Percentiles rank a stretch among this genome's conserved stretches.
Evolutionary conservation across 1,284 basidiomycete genomes (phyloP).

Genomic region (Microbotryum intermedium): DNA sequence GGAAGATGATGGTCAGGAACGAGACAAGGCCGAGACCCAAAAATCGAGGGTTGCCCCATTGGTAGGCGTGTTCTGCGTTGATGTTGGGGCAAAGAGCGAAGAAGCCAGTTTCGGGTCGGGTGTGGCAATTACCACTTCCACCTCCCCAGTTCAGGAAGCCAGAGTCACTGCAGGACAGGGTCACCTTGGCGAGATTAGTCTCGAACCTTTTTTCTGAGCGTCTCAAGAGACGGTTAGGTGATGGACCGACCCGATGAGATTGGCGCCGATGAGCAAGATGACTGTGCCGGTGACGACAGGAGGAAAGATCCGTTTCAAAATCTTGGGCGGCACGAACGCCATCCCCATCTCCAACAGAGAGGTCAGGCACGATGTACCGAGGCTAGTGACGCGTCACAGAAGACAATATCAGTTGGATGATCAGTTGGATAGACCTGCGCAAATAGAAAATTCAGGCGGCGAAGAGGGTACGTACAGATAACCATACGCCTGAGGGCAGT

Average conservation of each 20-base stretch:
- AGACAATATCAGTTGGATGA: too few species aligned
- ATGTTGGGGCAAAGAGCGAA: slow-evolving; percentile 63
- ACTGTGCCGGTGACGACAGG: slow-evolving; percentile 62
- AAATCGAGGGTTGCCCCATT: slow-evolving; percentile 69
- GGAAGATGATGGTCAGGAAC: slow-evolving; percentile 62
- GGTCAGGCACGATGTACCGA: slow-evolving; percentile 67
- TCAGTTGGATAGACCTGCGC: background rate
- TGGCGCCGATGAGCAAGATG: slow-evolving; percentile 63
- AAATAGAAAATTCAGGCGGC: slow-evolving; percentile 1
- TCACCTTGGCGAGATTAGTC: slow-evolving; percentile 62
- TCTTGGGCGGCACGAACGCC: slow-evolving; percentile 54
- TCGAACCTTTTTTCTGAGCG: background rate
- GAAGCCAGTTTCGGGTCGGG: slow-evolving; percentile 53
- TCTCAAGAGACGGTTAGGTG: too few species aligned
- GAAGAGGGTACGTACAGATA: slow-evolving; percentile 43
- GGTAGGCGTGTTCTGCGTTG: slow-evolving; percentile 47
- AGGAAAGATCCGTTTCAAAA: slow-evolving; percentile 63
- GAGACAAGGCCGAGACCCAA: slow-evolving; percentile 77
- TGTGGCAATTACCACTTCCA: slow-evolving; percentile 45
- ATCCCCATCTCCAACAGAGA: slow-evolving; percentile 70
- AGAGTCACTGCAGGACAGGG: slow-evolving; percentile 54
- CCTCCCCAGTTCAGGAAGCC: slow-evolving; percentile 77
- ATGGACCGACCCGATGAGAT: too few species aligned
- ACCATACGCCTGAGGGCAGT: slow-evolving; percentile 61
- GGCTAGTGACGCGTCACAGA: background rate